Evolutionary conservation across 805 yeast species (phyloP), one percentile per base, ranked within the genome.

Genomic region (Jamesozyma piceae): DNA sequence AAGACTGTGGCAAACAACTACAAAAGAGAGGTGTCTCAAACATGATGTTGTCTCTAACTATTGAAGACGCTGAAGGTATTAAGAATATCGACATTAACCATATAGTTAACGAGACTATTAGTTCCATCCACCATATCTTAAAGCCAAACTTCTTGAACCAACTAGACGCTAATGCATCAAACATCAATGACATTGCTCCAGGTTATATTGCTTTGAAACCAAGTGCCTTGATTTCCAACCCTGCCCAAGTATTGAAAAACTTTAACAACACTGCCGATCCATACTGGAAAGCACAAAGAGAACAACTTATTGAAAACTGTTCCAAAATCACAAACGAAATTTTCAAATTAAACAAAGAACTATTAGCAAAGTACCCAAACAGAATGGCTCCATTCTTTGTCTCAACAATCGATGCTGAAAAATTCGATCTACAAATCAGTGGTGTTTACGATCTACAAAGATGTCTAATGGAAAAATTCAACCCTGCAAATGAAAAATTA

Each of bases 171-270:
- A 63, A 62, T 41, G 38, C n/a, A 27, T 24, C 37, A 21, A 70
- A 71, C 49, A 67, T 81, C 49, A 81, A 84, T 59, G 71, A 76
- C 14, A 76, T 90, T 27, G 88, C 95, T 9, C 86, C 95, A 2
- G 95, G 95, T 21, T 89, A 86, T 63, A 84, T 87, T 44, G 97
- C 95, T 2, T 69, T 89, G 57, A 89, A 89, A 66, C 97, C 97
- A 38, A 85, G 95, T 21, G 97, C 97, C 2, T 71, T 90, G 50
- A 78, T 85, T 45, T 69, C 74, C 30, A 74, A 84, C 60, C 95
- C 96, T 2, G 82, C 84, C 13, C 71, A 76, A 18, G 83, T 84
- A 9, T 70, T 89, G 54, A 68, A 72, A 45, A 71, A 85, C 65
- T 84, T 67, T 64, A 54, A 68, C 15, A 35, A 35, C 45, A 67